Evolutionary conservation across 2,329 filamentous ascomycete genomes (phyloP).

Genomic region (Fusarium sterilihyphosum): DNA sequence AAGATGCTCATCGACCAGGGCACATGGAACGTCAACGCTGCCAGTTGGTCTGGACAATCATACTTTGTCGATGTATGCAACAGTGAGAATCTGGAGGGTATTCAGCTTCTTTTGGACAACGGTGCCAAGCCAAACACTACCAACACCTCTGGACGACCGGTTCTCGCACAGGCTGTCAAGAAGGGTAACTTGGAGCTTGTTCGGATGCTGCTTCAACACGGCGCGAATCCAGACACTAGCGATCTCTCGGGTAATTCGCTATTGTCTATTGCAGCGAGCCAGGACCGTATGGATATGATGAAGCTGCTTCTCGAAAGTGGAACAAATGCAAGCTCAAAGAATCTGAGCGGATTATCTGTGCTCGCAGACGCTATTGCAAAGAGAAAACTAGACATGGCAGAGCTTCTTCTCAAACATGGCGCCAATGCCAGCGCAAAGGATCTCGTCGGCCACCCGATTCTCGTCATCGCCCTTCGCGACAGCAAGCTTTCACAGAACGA

Average conservation of each 20-base stretch:
- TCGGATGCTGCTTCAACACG: conserved; percentile 45
- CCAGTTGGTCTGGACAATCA: conserved; percentile 42
- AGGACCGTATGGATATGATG: conserved; percentile 45
- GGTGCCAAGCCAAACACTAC: conserved; percentile 45
- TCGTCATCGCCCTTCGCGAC: conserved; percentile 46
- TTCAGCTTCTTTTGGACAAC: conserved; percentile 44
- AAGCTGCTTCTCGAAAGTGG: conserved; percentile 49
- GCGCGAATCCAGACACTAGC: conserved; percentile 48
- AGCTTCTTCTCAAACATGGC: conserved; percentile 47
- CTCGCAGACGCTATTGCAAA: conserved; percentile 48
- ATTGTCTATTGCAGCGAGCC: conserved; percentile 44
- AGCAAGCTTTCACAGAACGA: conserved; percentile 38
- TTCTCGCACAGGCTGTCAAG: conserved; percentile 44
- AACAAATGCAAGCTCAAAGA: conserved; percentile 44
- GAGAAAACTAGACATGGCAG: conserved; percentile 45
- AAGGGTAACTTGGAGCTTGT: conserved; percentile 44
- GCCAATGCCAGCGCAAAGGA: conserved; percentile 48
- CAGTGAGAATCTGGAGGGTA: conserved; percentile 39
- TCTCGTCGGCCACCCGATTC: conserved; percentile 44
- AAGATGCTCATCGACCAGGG: conserved; percentile 44
- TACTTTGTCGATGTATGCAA: conserved; percentile 46
- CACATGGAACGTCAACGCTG: conserved; percentile 44
- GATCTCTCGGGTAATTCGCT: conserved; percentile 47
- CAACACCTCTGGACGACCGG: conserved; percentile 39
- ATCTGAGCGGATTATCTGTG: conserved; percentile 46